These are phyloP conservation scores for Usnea hakonensis DNA, from an alignment of 495 filamentous ascomycete species.

Conservation along the genomic window DNA sequence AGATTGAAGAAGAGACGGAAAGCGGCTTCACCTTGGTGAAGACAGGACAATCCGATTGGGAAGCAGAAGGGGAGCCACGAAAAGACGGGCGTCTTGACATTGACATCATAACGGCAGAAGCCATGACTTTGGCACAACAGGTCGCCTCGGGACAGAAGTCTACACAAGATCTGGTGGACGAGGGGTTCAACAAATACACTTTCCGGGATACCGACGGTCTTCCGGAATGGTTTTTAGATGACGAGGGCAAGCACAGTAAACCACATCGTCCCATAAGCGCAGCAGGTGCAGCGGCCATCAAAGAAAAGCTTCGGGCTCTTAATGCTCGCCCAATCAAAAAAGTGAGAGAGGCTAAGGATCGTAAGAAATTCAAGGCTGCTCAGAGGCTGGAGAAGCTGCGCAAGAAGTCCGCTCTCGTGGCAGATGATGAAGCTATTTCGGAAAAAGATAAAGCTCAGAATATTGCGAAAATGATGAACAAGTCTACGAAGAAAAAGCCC, in stretches of 20 bases:
- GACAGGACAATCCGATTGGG: constrained; percentile 44
- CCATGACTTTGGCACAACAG: constrained; percentile 94
- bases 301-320: constrained; percentile 85
- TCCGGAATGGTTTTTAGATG: constrained; percentile 96
- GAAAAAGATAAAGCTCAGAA: constrained; percentile 89
- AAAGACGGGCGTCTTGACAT: constrained; percentile 72
- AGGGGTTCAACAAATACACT: constrained; percentile 84
- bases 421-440: constrained; percentile 80
- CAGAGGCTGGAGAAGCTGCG: constrained; percentile 84
- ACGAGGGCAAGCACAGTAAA: constrained; percentile 76
- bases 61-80: constrained; percentile 56
- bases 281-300: constrained; percentile 84
- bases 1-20: constrained; percentile 32
- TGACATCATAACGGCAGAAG: constrained; percentile 97
- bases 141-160: constrained; percentile 80
- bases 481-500: constrained; percentile 78
- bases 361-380: constrained; percentile 94
- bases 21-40: constrained; percentile 40
- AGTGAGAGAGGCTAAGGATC: constrained; percentile 87
- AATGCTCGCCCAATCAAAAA: constrained; percentile 99
- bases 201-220: constrained; percentile 90
- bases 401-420: constrained; percentile 85
- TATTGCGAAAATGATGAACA: constrained; percentile 73
- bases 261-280: constrained; percentile 80
- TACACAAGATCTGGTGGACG: constrained; percentile 70